Base-by-base conservation (phyloP, 257 asterid genomes). In the Penstemon eatonii region DNA sequence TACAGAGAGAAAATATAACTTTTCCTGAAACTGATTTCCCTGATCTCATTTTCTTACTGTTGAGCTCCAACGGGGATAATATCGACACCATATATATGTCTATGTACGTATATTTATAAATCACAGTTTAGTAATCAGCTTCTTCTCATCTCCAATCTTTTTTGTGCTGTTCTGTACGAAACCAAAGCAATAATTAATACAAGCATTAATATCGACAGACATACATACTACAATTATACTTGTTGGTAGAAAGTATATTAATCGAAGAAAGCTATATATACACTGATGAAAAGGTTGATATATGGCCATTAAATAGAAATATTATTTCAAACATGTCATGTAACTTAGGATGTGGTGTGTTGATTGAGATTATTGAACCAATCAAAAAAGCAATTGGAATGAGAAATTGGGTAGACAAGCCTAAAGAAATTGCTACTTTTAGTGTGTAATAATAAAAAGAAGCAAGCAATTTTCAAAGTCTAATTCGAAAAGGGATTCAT, bases 1-100 rank as follows among this genome's bases (percentile, higher is more conserved):
- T 40, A 63, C 96, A 89, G 2, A 86, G 78, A 15, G 69, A 80
- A 11, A 83, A 33, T 6, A 89, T 74, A 11, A 83, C 70, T 74
- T 84, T 86, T 15, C 74, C 75, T 6, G 89, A 78, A 41, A 86
- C 69, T 0, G 78, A 51, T 68, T 79, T 85, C 47, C 82, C 87
- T 25, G 33, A 25, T 50, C 87, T 52, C 92, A 79, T 79, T 74
- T 77, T 85, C 73, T 54, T 83, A 46, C 44, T 80, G 36, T 46
- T 66, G 62, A 62, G 75, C 59, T 70, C 71, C 62, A 55, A 62
- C 33, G 70, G 58, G 63, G 71, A 67, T 25, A 60, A 68, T 33
- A 58, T 64, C 42, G 76, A 71, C 59, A 69, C 73, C 75, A 72
- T 67, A 46, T 60, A 59, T 25, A 25, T 25, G 2, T 25, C 2